Base-by-base conservation (phyloP, 163 green algal species). In the Chloromonas sp. region DNA sequence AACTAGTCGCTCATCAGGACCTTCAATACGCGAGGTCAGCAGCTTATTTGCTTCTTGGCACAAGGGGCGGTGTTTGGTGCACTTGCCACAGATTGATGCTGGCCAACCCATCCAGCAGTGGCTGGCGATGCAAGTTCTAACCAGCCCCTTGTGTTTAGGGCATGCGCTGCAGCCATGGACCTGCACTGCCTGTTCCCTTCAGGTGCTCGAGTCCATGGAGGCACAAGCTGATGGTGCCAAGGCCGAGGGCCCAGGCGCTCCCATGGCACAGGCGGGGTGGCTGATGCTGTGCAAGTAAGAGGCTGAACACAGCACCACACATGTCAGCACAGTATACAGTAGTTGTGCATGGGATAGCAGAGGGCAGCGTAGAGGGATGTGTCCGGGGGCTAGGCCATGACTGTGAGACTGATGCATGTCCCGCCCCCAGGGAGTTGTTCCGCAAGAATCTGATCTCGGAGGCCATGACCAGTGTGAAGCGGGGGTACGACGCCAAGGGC, bases 221-320 rank as follows among this genome's bases (percentile, higher is more conserved):
- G 85, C 81, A 2, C 71, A 82, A 60, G 79, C 71, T 60, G 70
- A 3, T 14, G 78, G 14, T 61, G n/a, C 3, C 14, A 8, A 86
- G 0, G 78, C 81, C 5, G 81, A 84, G 2, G 58, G 66, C 58
- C 0, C 82, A 3, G 85, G 87, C n/a, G 79, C 8, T 0, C 79
- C 82, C 61, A 76, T 79, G 14, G 71, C 58, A 60, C 86, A 81
- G 78, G 59, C 71, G 0, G 87, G 86, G 0, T 93, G 89, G 89
- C 70, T 88, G 0, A 86, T 91, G 83, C 84, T 90, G 81, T 90
- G 87, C 83, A 85, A 81, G 85, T 88, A 57, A 13, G 60, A 36
- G 36, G 36, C 36, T 36, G 36, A 36, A 36, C 36, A 36, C 66
- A 76, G 8, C 66, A 8, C 11, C 11, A 76, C 66, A 8, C 66